Evolutionary conservation across 1,139 yeast genomes (phyloP).

Genomic region (Hyphopichia khmerensis): DNA sequence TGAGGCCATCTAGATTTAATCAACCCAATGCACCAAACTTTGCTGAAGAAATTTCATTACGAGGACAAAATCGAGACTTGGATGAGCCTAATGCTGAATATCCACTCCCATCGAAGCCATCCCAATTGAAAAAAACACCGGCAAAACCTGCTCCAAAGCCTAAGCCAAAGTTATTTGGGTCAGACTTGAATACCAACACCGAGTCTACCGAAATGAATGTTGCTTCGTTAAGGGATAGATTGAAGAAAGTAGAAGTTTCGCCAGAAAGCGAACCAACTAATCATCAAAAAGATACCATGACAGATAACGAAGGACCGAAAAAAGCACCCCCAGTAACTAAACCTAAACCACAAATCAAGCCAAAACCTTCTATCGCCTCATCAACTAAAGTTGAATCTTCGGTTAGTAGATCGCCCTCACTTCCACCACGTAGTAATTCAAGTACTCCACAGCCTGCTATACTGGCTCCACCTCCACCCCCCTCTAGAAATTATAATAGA

Average conservation of each 20-base stretch:
- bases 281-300: neutral
- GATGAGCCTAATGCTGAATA: neutral
- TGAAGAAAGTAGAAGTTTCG: constrained; percentile 1
- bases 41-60: constrained; percentile 18
- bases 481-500: constrained; percentile 30
- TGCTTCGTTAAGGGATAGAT: neutral
- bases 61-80: neutral
- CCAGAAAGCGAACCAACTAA: neutral
- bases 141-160: constrained; percentile 9
- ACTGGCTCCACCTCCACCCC: constrained; percentile 37
- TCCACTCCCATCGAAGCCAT: neutral
- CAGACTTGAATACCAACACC: constrained; percentile 1
- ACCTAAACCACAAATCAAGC: constrained; percentile 9
- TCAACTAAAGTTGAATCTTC: neutral
- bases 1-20: constrained; percentile 1
- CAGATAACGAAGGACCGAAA: neutral
- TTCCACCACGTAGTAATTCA: constrained; percentile 4
- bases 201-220: neutral
- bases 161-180: constrained; percentile 3
- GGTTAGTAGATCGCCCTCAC: constrained; percentile 5
- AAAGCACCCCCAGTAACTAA: neutral
- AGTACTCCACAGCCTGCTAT: constrained; percentile 6
- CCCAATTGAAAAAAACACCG: neutral
- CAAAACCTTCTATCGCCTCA: constrained; percentile 9
- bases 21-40: constrained; percentile 15